phyloP scores from a whole-genome alignment of 2,329 filamentous ascomycete species.

The Trichoderma oligosporum region DNA sequence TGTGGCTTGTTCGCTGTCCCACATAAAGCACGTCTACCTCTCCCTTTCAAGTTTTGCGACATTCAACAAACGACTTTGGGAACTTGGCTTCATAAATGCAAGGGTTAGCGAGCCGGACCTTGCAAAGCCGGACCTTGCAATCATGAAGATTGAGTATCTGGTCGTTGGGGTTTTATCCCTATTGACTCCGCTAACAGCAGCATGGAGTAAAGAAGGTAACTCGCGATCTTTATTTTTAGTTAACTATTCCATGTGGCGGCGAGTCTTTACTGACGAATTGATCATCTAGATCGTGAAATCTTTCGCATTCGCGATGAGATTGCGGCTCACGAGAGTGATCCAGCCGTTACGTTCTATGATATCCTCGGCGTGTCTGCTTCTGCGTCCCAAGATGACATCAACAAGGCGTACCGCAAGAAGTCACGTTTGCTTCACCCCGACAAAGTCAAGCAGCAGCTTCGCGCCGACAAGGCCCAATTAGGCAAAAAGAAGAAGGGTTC shows the following conservation, averaged over 20 bases:
- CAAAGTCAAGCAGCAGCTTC: constrained; percentile 84
- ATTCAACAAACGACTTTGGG: not conserved
- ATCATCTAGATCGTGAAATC: constrained; percentile 80
- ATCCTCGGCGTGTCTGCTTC: constrained; percentile 73
- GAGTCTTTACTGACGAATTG: not conserved
- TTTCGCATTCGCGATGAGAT: constrained; percentile 93
- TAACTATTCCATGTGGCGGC: not conserved
- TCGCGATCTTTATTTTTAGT: not conserved
- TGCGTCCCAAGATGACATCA: constrained; percentile 82
- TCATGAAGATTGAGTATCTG: constrained; percentile 68
- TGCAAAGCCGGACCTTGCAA: constrained; percentile 44
- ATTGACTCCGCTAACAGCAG: constrained; percentile 62
- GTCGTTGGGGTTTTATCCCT: constrained; percentile 66
- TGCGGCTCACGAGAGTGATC: constrained; percentile 68
- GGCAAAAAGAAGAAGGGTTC: constrained; percentile 50
- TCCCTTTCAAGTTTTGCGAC: constrained; percentile 3
- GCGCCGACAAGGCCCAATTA: constrained; percentile 61
- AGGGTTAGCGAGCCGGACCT: constrained; percentile 21
- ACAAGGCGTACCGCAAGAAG: constrained; percentile 89
- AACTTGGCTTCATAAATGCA: constrained; percentile 11
- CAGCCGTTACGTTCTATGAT: constrained; percentile 86
- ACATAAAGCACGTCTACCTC: constrained; percentile 16
- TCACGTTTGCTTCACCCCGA: constrained; percentile 83
- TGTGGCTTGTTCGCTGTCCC: constrained; percentile 13
- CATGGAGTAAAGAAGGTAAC: constrained; percentile 83